Conservation (phyloP, 768 basidiomycete genomes). For the Podaxis sp. region DNA sequence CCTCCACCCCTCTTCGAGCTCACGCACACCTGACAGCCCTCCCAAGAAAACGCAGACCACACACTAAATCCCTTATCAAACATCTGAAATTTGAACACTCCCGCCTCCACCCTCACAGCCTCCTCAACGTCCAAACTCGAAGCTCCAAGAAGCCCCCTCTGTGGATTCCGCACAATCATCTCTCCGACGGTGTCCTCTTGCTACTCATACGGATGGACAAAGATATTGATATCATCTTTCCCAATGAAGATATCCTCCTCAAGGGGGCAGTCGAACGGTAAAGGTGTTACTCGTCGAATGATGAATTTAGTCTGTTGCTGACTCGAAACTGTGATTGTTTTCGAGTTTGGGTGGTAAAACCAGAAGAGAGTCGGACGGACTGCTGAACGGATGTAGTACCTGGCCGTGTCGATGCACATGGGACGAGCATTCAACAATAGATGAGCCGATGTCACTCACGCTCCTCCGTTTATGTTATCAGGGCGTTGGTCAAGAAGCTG, state of each 20-base stretch:
- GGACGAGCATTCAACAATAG: background rate
- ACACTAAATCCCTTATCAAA: too few relatives aligned
- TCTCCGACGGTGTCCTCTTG: background rate
- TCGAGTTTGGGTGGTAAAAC: background rate
- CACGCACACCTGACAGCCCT: too few relatives aligned
- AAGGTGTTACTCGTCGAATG: background rate
- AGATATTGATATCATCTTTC: background rate
- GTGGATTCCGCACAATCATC: too few relatives aligned
- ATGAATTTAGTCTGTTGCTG: background rate
- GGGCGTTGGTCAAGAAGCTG: background rate
- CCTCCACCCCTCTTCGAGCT: too few relatives aligned
- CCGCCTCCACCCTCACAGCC: too few relatives aligned
- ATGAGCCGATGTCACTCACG: background rate
- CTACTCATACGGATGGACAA: background rate
- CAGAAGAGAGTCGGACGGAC: background rate
- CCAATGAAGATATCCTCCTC: conserved; percentile 1
- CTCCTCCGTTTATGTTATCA: background rate
- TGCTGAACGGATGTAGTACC: background rate
- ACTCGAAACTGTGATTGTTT: background rate
- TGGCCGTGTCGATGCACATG: background rate
- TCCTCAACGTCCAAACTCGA: too few relatives aligned
- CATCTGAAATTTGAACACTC: too few relatives aligned
- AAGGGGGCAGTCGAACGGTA: background rate
- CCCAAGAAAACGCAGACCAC: too few relatives aligned
- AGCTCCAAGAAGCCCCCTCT: too few relatives aligned